A percentile compares a stretch with the other conserved stretches of the same genome.
These are phyloP conservation scores for Flaveria floridana DNA, from an alignment of 140 eudicot genomes.

Conservation along the genomic window DNA sequence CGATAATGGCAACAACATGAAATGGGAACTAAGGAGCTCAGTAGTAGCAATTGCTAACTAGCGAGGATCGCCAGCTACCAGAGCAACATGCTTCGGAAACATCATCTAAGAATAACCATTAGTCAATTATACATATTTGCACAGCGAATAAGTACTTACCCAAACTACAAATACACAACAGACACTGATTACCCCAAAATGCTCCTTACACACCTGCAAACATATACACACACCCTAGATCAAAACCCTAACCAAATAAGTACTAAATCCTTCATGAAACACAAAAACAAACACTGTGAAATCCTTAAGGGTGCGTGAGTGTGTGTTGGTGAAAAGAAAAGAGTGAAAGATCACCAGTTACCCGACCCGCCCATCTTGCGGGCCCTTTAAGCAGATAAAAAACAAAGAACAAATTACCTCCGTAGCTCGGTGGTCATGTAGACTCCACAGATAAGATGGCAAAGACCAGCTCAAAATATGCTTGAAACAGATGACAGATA, in stretches of 20 bases:
- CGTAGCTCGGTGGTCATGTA: background rate
- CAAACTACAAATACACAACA: background rate
- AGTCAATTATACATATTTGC: background rate
- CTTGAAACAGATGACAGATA: background rate
- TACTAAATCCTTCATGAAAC: background rate
- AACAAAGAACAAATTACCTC: background rate
- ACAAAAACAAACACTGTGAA: background rate
- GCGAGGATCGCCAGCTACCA: no score
- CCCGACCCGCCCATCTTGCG: background rate
- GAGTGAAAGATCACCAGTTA: background rate
- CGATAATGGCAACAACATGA: no score
- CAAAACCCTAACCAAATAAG: background rate
- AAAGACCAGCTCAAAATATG: background rate
- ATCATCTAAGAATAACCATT: background rate
- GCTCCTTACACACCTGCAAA: background rate
- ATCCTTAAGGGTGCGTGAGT: no score
- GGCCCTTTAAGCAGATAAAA: background rate
- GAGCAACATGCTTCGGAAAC: background rate
- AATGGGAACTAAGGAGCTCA: no score
- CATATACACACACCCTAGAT: background rate
- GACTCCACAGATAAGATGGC: background rate
- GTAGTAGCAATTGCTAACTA: no score
- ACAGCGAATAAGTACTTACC: background rate
- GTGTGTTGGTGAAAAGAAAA: no score
- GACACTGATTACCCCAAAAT: background rate